Evolutionary conservation across 345 rosid species (phyloP), one percentile per base, ranked within the genome.

Genomic region (Salix purpurea): DNA sequence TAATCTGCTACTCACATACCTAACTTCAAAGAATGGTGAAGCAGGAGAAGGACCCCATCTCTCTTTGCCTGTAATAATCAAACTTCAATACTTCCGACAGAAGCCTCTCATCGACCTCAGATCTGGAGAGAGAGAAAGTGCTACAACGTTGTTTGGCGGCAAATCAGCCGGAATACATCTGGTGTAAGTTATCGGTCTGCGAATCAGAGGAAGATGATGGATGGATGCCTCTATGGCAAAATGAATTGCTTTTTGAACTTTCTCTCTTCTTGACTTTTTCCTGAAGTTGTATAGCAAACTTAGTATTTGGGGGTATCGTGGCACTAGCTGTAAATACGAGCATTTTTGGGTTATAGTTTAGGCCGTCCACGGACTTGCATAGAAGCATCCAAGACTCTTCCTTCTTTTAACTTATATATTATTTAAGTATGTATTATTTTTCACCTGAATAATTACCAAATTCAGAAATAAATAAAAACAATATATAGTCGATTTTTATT

Each of bases 321-420:
- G 91, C 87, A 85, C 26, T 72, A 74, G 71, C 32, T 77, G 94
- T 89, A 92, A 92, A 88, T 90, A 78, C 39, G 32, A 72, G 70
- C 52, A 79, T 73, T 39, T 32, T 24, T 0, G 78, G 89, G 91
- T 34, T 67, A 3, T 26, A 68, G 72, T 77, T 74, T 71, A 65
- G 77, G 85, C 90, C 88, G 91, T 73, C 93, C 89, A 76, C 71
- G 81, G 84, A 83, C 81, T 73, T 26, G 74, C 79, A 16, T 5
- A 16, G 89, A 89, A 89, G 91, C 87, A 92, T 88, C 91, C 94
- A 81, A 88, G 87, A 87, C 87, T 67, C 77, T 87, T 86, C 81
- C 42, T 62, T 23, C 54, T n/a, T 39, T 19, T 40, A 40, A 40
- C 44, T 32, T 32, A 32, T 32, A 32, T 32, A 32, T 32, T 32